Base-by-base conservation (phyloP, 441 rosid genomes). In the Euphorbia celastroides region DNA sequence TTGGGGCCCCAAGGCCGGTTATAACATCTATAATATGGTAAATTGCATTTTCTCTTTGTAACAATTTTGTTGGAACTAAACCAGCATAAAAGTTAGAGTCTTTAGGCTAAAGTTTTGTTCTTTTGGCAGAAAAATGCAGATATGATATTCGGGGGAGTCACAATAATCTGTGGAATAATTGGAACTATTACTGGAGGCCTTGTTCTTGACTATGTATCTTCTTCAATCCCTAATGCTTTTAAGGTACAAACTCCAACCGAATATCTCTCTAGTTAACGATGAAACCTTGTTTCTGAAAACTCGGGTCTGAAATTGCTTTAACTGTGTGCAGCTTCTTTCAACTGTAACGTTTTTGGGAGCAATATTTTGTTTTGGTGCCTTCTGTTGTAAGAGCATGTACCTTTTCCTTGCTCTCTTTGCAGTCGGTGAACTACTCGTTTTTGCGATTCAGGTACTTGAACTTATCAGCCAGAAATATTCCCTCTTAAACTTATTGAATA, bases 1-100 rank as follows among this genome's bases (percentile, higher is more conserved):
- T 64, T 94, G 98, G 98, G 97, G 98, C 11, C 99, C 97, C 30
- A 94, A 94, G 78, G 99, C 98, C 70, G 99, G 98, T 65, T 76
- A 88, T 63, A 84, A 76, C 72, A 92, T 94, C 60, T 94, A 92
- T 82, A 82, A 94, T 50, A 82, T 84, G 90, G 90, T 86, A 77
- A 14, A 30, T 46, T 46, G n/a, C n/a, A n/a, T n/a, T n/a, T n/a
- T n/a, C n/a, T n/a, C n/a, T n/a, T n/a, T n/a, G n/a, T n/a, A n/a
- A n/a, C n/a, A n/a, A n/a, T n/a, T n/a, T n/a, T n/a, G n/a, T n/a
- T n/a, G n/a, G n/a, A n/a, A n/a, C n/a, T n/a, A n/a, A n/a, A n/a
- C n/a, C 31, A 16, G 10, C 30, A 50, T 50, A 17, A 34, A 34
- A 34, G 38, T 34, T 34, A 34, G 5, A 3, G 38, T 34, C 38